Base-by-base conservation (phyloP, 108 stramenopile species). In the Nannochloropsis gaditana region DNA sequence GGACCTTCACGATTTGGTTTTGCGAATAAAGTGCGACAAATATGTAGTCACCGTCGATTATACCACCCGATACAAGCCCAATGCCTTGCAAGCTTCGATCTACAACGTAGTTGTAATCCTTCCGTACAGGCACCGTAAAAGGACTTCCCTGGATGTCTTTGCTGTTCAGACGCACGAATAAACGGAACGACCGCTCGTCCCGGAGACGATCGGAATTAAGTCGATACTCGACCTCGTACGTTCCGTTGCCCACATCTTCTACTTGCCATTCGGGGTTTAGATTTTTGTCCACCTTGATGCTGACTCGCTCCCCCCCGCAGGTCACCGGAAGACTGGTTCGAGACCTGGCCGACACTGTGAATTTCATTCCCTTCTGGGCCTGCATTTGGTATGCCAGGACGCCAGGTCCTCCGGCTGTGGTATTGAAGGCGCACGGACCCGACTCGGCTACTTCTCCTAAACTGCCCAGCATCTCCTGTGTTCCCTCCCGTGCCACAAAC, bases 81-180 rank as follows among this genome's bases (percentile, higher is more conserved):
- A 73, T 73, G 19, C 59, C 59, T 73, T 73, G 59, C 59, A 73
- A 73, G n/a, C 59, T 73, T n/a, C 59, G 59, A 73, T 73, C 59
- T n/a, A 73, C 59, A n/a, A 73, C 59, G 6, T 73, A 73, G 6
- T 73, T 73, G 59, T 73, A 73, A 6, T 73, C 59, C 59, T 73
- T 73, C 59, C 59, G 15, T n/a, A 73, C 59, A 15, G 59, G 59
- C 59, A 73, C 59, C 19, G 59, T 73, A 73, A 73, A 73, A 4
- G 59, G 59, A 3, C 19, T n/a, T 6, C 59, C 59, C 59, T 73
- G 59, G n/a, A 73, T 73, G 59, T 73, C 59, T 8, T 73, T 73
- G n/a, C n/a, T n/a, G n/a, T 73, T 73, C 59, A 73, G 4, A n/a
- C 59, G 59, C 19, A 73, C 59, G 59, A 73, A 73, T n/a, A 73